Evolutionary conservation across 441 rosid species (phyloP).

Genomic region (Aleurites moluccanus): DNA sequence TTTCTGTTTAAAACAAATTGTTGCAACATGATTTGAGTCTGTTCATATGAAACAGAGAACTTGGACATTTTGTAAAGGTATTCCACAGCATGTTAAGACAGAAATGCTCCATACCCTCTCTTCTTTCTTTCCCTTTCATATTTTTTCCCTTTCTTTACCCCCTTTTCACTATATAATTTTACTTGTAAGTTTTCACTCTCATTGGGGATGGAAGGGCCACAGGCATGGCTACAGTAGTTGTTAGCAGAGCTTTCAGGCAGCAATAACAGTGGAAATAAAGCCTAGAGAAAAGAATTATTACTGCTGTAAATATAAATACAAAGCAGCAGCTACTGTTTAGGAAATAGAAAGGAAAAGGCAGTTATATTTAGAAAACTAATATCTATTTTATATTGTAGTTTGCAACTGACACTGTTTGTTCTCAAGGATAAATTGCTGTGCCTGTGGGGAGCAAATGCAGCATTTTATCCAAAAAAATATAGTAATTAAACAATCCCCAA

Average conservation of each 20-base stretch:
- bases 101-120: slow-evolving; percentile 59
- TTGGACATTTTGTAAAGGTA: slow-evolving; percentile 51
- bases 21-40: slow-evolving; percentile 44
- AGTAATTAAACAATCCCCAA: slow-evolving; percentile 24
- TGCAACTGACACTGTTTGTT: slow-evolving; percentile 28
- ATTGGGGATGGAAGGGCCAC: slow-evolving; percentile 41
- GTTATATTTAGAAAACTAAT: slow-evolving; percentile 4
- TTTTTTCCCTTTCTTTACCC: slow-evolving; percentile 21
- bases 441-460: slow-evolving; percentile 25
- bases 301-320: slow-evolving; percentile 33
- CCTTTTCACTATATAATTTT: slow-evolving; percentile 24
- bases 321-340: slow-evolving; percentile 22
- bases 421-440: slow-evolving; percentile 28
- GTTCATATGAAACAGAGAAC: slow-evolving; percentile 55
- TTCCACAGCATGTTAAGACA: slow-evolving; percentile 47
- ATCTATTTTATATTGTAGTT: slow-evolving; percentile 21
- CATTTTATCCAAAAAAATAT: slow-evolving; percentile 24
- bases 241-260: slow-evolving; percentile 49
- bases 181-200: slow-evolving; percentile 35
- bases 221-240: slow-evolving; percentile 53
- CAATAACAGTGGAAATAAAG: slow-evolving; percentile 43
- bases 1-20: slow-evolving; percentile 41
- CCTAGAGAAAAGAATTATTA: slow-evolving; percentile 33
- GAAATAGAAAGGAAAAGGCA: background rate
- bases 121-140: slow-evolving; percentile 21